Percentiles rank a stretch among this genome's conserved stretches.
These are phyloP conservation scores for Hanseniaspora vineae DNA, from an alignment of 805 yeast genomes.

Conservation along the genomic window DNA sequence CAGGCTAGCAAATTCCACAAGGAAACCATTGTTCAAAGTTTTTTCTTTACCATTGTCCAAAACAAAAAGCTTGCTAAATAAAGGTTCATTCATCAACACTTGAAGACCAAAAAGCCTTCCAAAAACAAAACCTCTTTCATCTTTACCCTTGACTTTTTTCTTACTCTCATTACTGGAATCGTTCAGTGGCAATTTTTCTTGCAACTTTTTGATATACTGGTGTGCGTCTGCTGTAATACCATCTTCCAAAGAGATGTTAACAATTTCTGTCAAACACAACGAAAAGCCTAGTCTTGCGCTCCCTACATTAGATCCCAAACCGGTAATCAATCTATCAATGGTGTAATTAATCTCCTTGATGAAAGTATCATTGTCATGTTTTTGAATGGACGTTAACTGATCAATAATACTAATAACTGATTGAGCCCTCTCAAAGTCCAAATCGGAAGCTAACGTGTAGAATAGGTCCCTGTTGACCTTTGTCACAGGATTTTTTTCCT, in stretches of 20 bases:
- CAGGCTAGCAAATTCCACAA: conserved; percentile 29
- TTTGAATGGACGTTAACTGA: conserved; percentile 35
- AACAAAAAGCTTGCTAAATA: conserved; percentile 22
- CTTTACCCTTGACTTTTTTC: conserved; percentile 56
- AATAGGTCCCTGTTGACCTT: conserved; percentile 60
- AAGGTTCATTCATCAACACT: conserved; percentile 46
- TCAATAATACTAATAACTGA: conserved; percentile 57
- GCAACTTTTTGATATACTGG: conserved; percentile 13
- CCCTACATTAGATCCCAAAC: conserved; percentile 70
- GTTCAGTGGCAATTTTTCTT: conserved; percentile 24
- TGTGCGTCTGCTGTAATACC: conserved; percentile 8
- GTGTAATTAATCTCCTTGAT: conserved; percentile 71
- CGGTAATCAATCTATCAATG: conserved; percentile 61
- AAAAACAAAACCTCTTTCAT: conserved; percentile 65
- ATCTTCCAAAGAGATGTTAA: conserved; percentile 25
- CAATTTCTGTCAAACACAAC: conserved; percentile 66
- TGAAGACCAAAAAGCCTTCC: conserved; percentile 82
- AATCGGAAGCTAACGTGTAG: conserved; percentile 64
- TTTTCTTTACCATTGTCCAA: conserved; percentile 11
- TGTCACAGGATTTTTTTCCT: not conserved
- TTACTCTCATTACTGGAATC: conserved; percentile 25
- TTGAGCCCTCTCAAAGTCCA: conserved; percentile 54
- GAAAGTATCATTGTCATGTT: conserved; percentile 18
- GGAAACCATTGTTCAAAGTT: conserved; percentile 16
- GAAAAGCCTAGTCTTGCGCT: conserved; percentile 83